Conservation (phyloP, 768 basidiomycete genomes). For the Nevesoporus exiguus region DNA sequence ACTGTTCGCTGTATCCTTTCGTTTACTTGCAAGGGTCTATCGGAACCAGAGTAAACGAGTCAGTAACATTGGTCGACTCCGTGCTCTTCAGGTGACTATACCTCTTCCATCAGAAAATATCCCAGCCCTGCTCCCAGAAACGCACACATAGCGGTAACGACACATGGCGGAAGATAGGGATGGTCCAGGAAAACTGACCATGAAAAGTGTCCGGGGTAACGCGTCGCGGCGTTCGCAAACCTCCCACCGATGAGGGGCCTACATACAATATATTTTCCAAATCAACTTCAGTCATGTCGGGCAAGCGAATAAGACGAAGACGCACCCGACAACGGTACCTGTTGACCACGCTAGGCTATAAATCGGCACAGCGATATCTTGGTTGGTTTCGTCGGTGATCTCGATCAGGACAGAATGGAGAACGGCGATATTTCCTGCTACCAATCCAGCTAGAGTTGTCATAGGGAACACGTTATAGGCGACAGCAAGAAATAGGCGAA, state of each 20-base stretch:
- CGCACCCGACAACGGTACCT: constrained; percentile 52
- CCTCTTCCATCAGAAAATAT: constrained; percentile 21
- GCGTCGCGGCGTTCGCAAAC: constrained; percentile 15
- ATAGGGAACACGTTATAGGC: too few species aligned
- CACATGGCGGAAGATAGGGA: constrained; percentile 19
- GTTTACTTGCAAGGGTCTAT: constrained; percentile 21
- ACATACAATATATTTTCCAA: background rate
- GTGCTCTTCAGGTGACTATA: background rate
- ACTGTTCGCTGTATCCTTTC: background rate
- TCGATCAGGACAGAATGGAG: constrained; percentile 59
- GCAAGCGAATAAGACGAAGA: background rate
- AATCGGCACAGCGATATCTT: constrained; percentile 54
- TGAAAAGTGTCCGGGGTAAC: constrained; percentile 2
- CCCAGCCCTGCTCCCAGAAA: constrained; percentile 9
- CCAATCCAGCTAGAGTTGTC: constrained; percentile 45
- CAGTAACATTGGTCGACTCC: too few species aligned
- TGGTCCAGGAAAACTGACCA: constrained; percentile 12
- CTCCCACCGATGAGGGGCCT: constrained; percentile 22
- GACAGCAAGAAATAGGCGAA: too few species aligned
- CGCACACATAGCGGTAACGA: constrained; percentile 8
- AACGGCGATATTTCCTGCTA: constrained; percentile 59
- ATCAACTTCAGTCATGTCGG: too few species aligned
- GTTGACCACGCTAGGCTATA: constrained; percentile 56
- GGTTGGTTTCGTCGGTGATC: constrained; percentile 60
- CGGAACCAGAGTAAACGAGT: too few species aligned